Percentiles rank a stretch among this genome's conserved stretches.
Conservation (phyloP, 1,284 basidiomycete species). For the Hemileia vastatrix region DNA sequence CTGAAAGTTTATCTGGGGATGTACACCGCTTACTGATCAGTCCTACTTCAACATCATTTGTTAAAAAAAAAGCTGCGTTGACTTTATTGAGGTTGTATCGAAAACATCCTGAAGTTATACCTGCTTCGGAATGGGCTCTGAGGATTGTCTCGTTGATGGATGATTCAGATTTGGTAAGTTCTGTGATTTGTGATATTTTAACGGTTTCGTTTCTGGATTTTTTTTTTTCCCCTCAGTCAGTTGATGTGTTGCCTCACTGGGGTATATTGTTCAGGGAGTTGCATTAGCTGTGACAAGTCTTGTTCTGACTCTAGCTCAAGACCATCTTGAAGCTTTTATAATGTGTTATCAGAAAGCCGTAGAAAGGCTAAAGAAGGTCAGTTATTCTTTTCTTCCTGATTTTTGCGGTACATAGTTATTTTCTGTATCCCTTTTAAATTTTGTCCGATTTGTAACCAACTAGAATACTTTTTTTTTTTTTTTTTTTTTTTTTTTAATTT, state of each 20-base stretch:
- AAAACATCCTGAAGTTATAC: conserved; percentile 89
- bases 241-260: neutral
- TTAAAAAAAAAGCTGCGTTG: conserved; percentile 96
- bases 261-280: conserved; percentile 58
- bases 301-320: conserved; percentile 89
- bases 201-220: neutral
- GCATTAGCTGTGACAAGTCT: conserved; percentile 86
- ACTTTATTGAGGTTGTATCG: conserved; percentile 86
- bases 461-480: neutral
- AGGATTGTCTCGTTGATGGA: conserved; percentile 92
- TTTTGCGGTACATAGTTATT: neutral
- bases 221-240: conserved; percentile 23
- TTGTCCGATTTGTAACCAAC: neutral
- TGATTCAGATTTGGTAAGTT: conserved; percentile 66
- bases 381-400: conserved; percentile 34
- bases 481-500: conserved; percentile 1
- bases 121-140: conserved; percentile 87
- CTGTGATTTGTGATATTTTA: conserved; percentile 13
- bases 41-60: conserved; percentile 90
- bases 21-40: conserved; percentile 93
- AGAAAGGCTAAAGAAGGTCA: conserved; percentile 70
- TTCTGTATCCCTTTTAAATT: conserved; percentile 10
- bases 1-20: conserved; percentile 81
- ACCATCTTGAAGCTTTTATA: conserved; percentile 76
- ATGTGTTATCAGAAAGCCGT: conserved; percentile 92